Percentiles rank a stretch among this genome's conserved stretches.
phyloP scores from a whole-genome alignment of 345 rosid species.

The Syzygium aromaticum region DNA sequence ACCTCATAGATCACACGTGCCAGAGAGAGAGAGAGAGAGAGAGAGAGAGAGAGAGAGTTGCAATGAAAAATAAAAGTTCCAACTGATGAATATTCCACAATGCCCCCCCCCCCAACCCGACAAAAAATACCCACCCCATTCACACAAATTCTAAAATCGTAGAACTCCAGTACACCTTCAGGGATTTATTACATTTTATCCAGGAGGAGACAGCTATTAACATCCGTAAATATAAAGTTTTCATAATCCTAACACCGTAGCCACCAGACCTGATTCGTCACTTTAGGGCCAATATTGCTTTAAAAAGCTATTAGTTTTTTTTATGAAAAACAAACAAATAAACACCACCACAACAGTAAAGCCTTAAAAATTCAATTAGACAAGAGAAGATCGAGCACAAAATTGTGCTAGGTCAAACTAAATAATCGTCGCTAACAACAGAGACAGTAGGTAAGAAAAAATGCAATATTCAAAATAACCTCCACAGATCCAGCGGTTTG shows the following conservation, averaged over 20 bases:
- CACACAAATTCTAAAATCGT: background rate
- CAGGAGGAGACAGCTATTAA: background rate
- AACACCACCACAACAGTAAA: background rate
- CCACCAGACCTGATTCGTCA: background rate
- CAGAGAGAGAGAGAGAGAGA: background rate
- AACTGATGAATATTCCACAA: background rate
- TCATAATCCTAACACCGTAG: background rate
- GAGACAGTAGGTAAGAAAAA: background rate
- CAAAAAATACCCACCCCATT: background rate
- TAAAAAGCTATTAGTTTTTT: background rate
- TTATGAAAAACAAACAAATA: background rate
- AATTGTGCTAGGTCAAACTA: background rate
- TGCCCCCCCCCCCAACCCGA: background rate
- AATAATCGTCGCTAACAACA: background rate
- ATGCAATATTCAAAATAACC: constrained; percentile 26
- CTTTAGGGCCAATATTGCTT: background rate
- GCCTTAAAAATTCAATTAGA: background rate
- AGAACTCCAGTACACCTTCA: background rate
- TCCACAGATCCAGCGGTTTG: constrained; percentile 53
- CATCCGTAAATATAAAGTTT: background rate
- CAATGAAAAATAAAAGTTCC: background rate
- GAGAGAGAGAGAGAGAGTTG: background rate
- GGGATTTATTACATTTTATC: background rate
- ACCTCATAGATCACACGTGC: background rate
- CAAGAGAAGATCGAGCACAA: background rate